Conservation (phyloP, 257 asterid genomes). For the Fraxinus pennsylvanica region DNA sequence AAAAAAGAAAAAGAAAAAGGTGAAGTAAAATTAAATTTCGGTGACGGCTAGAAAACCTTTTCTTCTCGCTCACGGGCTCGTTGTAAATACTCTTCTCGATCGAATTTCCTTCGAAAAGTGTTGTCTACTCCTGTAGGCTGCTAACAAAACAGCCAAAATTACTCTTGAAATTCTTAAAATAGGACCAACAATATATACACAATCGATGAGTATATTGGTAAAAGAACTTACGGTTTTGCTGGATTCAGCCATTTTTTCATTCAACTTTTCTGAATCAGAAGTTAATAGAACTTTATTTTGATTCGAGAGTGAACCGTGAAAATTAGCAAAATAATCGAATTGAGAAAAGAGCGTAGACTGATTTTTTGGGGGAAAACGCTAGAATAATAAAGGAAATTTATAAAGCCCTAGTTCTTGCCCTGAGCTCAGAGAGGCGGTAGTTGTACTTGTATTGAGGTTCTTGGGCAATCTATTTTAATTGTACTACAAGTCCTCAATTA, state of each 20-base stretch:
- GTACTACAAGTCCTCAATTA: too few species aligned
- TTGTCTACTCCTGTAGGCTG: conserved; percentile 90
- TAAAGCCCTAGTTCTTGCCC: conserved; percentile 34
- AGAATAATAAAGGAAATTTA: conserved; percentile 8
- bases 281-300: background rate
- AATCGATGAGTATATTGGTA: background rate
- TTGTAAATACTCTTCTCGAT: conserved; percentile 82
- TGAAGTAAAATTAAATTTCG: background rate
- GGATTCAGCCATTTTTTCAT: conserved; percentile 62
- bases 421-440: background rate
- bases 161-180: conserved; percentile 14
- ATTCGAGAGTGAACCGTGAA: conserved; percentile 1
- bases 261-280: background rate
- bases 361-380: conserved; percentile 3
- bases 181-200: background rate
- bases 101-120: conserved; percentile 87
- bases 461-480: too few species aligned
- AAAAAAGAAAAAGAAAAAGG: background rate
- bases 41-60: conserved; percentile 39
- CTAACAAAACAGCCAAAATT: conserved; percentile 20
- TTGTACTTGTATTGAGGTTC: too few species aligned
- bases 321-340: conserved; percentile 7
- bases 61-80: conserved; percentile 98
- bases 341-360: background rate
- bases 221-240: conserved; percentile 53